Conservation (phyloP, 73 alveolate species). For the Paramecium pentaurelia region DNA sequence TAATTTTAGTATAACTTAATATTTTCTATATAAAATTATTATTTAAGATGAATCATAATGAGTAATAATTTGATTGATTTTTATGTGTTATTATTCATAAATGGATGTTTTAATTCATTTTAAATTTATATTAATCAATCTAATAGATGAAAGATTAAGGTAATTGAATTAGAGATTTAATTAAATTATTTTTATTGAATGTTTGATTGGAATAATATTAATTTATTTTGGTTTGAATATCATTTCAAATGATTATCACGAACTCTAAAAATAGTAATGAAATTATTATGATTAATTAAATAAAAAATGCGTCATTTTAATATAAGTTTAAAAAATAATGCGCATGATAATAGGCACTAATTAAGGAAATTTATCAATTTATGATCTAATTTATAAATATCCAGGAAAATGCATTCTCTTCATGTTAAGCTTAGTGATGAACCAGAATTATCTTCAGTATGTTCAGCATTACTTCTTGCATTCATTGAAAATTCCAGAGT, state of each 20-base stretch:
- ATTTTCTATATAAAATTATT: background rate
- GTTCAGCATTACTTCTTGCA: background rate
- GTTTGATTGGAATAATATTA: background rate
- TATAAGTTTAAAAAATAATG: background rate
- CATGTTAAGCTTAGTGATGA: conserved; percentile 44
- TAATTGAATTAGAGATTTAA: background rate
- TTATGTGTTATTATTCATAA: background rate
- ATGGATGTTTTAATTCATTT: background rate
- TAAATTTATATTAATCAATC: background rate
- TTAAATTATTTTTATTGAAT: background rate
- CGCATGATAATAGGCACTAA: background rate
- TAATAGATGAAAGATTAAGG: background rate
- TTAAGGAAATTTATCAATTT: background rate
- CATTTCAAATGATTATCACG: background rate
- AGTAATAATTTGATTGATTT: background rate
- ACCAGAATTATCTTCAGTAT: background rate
- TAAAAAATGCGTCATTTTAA: background rate
- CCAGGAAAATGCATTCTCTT: background rate
- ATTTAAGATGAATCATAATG: background rate
- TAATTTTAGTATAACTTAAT: background rate
- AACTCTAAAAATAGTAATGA: background rate
- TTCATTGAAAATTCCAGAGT: background rate
- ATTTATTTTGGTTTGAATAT: background rate
- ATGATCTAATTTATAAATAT: background rate
- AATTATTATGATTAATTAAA: background rate